A percentile compares a stretch with the other conserved stretches of the same genome.
These are phyloP conservation scores for Diaporthe vexans DNA, from an alignment of 2,329 filamentous ascomycete genomes.

Conservation along the genomic window DNA sequence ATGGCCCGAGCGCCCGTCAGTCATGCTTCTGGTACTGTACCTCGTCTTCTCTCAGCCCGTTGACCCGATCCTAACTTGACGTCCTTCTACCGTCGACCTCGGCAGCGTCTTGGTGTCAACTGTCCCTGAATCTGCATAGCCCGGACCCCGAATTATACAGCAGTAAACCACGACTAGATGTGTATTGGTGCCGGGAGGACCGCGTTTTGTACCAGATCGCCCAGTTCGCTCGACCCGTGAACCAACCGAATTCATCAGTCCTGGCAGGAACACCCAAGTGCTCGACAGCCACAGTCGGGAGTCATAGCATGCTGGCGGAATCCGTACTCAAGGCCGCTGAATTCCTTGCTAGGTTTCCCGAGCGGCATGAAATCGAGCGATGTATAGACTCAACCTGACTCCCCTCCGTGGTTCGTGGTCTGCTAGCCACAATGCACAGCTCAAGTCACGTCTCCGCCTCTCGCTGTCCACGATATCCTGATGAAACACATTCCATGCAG, in stretches of 20 bases:
- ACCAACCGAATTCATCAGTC: background rate
- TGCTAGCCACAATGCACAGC: background rate
- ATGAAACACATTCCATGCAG: background rate
- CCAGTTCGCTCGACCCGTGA: background rate
- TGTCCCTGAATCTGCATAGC: no score
- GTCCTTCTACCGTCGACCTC: background rate
- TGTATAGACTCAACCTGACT: background rate
- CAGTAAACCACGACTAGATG: background rate
- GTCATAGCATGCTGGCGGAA: background rate
- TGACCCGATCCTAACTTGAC: background rate
- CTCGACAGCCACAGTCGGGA: background rate
- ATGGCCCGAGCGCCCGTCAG: slow-evolving; percentile 5
- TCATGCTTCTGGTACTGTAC: background rate
- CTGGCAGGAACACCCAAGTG: background rate
- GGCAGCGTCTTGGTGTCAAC: background rate
- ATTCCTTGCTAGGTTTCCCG: background rate
- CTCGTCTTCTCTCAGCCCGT: background rate
- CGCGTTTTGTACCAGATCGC: background rate
- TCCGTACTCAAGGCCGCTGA: background rate
- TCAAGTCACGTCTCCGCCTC: background rate
- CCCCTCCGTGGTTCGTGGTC: background rate
- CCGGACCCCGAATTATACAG: background rate
- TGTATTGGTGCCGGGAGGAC: no score
- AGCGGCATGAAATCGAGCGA: no score
- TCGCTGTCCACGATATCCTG: background rate